A percentile compares a stretch with the other conserved stretches of the same genome.
phyloP scores from a whole-genome alignment of 2,329 filamentous ascomycete species.

The Penicillium palitans region DNA sequence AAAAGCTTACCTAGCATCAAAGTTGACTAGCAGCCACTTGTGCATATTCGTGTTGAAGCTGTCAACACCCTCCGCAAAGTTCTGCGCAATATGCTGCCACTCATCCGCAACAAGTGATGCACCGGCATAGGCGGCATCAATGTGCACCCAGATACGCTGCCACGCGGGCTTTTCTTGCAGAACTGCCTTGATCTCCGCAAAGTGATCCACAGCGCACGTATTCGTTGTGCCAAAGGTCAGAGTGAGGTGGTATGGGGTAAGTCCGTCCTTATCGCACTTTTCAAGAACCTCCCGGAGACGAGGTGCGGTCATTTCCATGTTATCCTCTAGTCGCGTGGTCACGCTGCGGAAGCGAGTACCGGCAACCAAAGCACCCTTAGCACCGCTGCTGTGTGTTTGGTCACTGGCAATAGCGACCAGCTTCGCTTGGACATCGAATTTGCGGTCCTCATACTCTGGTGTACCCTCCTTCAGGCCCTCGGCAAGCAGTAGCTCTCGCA shows the following conservation, averaged over 20 bases:
- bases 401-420: conserved; percentile 80
- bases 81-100: conserved; percentile 66
- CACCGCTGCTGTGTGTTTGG: conserved; percentile 77
- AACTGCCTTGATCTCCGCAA: conserved; percentile 65
- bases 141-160: conserved; percentile 79
- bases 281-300: conserved; percentile 63
- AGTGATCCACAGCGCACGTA: conserved; percentile 83
- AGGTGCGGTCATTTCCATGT: conserved; percentile 68
- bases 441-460: conserved; percentile 67
- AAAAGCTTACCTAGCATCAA: conserved; percentile 61
- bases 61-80: conserved; percentile 67
- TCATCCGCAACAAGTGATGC: conserved; percentile 80
- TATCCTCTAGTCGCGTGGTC: conserved; percentile 60
- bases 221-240: conserved; percentile 82
- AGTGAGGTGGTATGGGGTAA: conserved; percentile 85
- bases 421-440: conserved; percentile 64
- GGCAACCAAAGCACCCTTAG: conserved; percentile 83
- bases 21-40: conserved; percentile 95
- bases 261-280: conserved; percentile 64
- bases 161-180: conserved; percentile 47
- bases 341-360: conserved; percentile 79
- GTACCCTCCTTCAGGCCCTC: conserved; percentile 47
- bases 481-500: conserved; percentile 59
- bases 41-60: conserved; percentile 96
- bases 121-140: conserved; percentile 91